These are phyloP conservation scores for Cladorrhinum sp. DNA, from an alignment of 2,329 filamentous ascomycete genomes.

Conservation along the genomic window DNA sequence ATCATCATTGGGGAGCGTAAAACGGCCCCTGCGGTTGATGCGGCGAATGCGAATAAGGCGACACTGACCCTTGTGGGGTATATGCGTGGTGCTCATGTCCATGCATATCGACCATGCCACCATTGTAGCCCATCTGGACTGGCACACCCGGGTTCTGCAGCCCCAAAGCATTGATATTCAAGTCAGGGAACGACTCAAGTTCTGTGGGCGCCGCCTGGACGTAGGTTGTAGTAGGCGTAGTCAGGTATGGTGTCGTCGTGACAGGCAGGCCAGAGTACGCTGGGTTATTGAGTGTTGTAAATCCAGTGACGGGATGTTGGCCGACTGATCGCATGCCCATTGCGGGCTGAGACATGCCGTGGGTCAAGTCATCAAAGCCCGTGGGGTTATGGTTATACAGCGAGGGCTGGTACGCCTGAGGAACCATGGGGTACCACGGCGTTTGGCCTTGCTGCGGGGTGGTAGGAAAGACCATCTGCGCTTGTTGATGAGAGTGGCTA, in stretches of 20 bases:
- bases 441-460: slow-evolving; percentile 15
- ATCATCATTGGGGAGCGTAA: slow-evolving; percentile 29
- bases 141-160: slow-evolving; percentile 33
- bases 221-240: slow-evolving; percentile 29
- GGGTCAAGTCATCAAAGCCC: slow-evolving; percentile 17
- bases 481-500: slow-evolving; percentile 16
- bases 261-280: slow-evolving; percentile 17
- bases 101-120: slow-evolving; percentile 31
- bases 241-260: slow-evolving; percentile 19
- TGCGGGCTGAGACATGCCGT: slow-evolving; percentile 12
- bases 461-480: slow-evolving; percentile 20
- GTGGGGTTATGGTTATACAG: slow-evolving; percentile 16
- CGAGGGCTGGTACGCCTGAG: slow-evolving; percentile 16
- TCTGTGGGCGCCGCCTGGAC: slow-evolving; percentile 30
- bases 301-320: slow-evolving; percentile 15
- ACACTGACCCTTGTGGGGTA: slow-evolving; percentile 41
- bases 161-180: slow-evolving; percentile 36
- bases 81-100: slow-evolving; percentile 35
- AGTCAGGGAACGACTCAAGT: slow-evolving; percentile 37
- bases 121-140: slow-evolving; percentile 32
- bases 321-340: slow-evolving; percentile 15
- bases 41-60: slow-evolving; percentile 43
- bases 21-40: slow-evolving; percentile 37
- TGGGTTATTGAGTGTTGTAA: slow-evolving; percentile 25
- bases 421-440: slow-evolving; percentile 18